Base-by-base conservation (phyloP, 2,329 filamentous ascomycete species). In the Penicillium sp. region DNA sequence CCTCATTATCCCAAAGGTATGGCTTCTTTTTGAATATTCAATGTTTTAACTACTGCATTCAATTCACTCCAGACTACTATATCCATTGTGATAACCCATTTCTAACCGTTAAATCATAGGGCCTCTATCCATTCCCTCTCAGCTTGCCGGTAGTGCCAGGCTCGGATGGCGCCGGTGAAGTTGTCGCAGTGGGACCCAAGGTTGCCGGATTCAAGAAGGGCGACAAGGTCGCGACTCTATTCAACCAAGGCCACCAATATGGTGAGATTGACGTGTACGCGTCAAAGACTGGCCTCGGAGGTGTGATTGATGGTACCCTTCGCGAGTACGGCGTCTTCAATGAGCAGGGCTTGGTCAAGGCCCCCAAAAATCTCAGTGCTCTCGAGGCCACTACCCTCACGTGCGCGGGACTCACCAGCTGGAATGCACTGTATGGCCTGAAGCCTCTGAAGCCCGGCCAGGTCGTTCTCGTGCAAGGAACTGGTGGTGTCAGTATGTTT, bases 261-360 rank as follows among this genome's bases (percentile, higher is more conserved):
- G 81, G 80, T 40, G 73, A 74, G 2, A 68, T 83, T 16, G 66
- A 71, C 44, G 7, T 42, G 5, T 43, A 78, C 41, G 74, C 71
- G 26, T 53, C 74, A 5, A 51, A 56, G 0, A 84, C 84, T 1
- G 87, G 87, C 2, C 80, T 91, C 1, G 89, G 89, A 51, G 88
- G 87, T 45, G 78, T 78, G 10, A 52, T 88, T 1, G 83, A 91
- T 63, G 90, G 90, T 54, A 82, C 81, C 0, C 78, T 93, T 26
- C 82, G 87, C 41, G 78, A 87, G 61, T 85, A 88, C 60, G 88
- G 76, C 55, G 81, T 84, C 10, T 91, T 89, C 68, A 78, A 83
- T 55, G 85, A 91, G 74, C 81, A 70, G 19, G 88, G 88, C 2
- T 77, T 93, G 4, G 86, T 91, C 14, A 75, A 74, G 43, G 77